Base-by-base conservation (phyloP, 108 stramenopile species). In the Pseudonitzschia pungens region DNA sequence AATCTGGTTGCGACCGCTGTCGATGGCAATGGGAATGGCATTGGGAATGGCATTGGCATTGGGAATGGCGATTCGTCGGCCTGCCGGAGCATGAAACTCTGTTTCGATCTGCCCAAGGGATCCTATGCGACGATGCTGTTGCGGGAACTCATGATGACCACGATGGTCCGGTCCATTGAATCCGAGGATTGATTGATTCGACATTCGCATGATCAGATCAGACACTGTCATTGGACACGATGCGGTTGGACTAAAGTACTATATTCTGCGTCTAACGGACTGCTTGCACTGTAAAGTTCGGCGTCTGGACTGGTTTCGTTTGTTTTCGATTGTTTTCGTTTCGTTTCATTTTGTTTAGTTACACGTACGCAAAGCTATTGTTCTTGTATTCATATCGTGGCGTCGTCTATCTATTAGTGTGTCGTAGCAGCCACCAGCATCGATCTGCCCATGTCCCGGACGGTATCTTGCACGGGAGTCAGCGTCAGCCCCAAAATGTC, bases 121-220 rank as follows among this genome's bases (percentile, higher is more conserved):
- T 91, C 75, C 56, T 95, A 92, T 65, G 94, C 94, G 4, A 95
- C 94, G 24, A 90, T 92, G 82, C 55, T 89, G 40, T 68, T 95
- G 33, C 71, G 94, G 32, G 94, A 95, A 68, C 56, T 95, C 28
- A 92, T 95, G 91, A 10, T 84, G 28, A 90, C 88, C 5, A 95
- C 94, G 0, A 72, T 66, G 29, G 64, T 58, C 10, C 50, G 78
- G 51, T 64, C 65, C 27, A 62, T 26, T 41, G 24, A 62, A 44
- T 28, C 10, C 12, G 6, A 31, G 27, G 14, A 66, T 33, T 66
- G n/a, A n/a, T n/a, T n/a, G n/a, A n/a, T n/a, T 41, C 42, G n/a
- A 1, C 16, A 60, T 36, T 36, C 8, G 12, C 27, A 27, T 60
- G 11, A 6, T 9, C 9, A 43, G 42, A 43, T 43, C 42, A 43